Conservation (phyloP, 371 early-diverging fungal species). For the Syncephalastrum contaminatum region DNA sequence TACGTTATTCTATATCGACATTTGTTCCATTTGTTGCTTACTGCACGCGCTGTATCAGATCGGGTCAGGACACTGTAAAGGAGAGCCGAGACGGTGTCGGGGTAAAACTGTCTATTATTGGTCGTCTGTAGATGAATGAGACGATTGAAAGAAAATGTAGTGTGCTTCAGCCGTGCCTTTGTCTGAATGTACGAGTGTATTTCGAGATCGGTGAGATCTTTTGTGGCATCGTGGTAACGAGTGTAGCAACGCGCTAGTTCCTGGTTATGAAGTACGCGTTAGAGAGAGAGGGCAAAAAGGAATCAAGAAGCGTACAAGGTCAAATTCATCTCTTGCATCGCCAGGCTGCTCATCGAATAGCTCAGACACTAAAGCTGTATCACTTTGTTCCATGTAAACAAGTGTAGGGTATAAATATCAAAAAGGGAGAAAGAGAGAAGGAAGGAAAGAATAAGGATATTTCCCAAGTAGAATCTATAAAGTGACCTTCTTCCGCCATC, state of each 20-base stretch:
- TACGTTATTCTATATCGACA: background rate
- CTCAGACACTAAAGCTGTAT: slow-evolving; percentile 11
- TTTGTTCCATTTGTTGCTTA: slow-evolving; percentile 20
- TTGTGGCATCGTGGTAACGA: slow-evolving; percentile 35
- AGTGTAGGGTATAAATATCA: no score
- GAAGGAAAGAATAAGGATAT: no score
- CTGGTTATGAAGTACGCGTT: slow-evolving; percentile 21
- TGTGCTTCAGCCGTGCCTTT: slow-evolving; percentile 24
- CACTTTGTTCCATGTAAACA: no score
- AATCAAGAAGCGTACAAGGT: slow-evolving; percentile 21
- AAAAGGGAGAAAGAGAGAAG: no score
- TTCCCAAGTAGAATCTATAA: no score
- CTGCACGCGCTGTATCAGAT: slow-evolving; percentile 36
- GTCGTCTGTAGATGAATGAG: slow-evolving; percentile 33
- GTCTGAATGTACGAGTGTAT: slow-evolving; percentile 67
- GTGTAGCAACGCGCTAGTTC: slow-evolving; percentile 51
- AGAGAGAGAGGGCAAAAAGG: background rate
- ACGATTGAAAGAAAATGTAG: background rate
- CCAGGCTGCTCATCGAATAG: slow-evolving; percentile 30
- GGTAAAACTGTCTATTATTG: slow-evolving; percentile 56
- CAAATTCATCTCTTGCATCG: slow-evolving; percentile 38
- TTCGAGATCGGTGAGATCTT: slow-evolving; percentile 62
- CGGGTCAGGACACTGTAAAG: slow-evolving; percentile 65
- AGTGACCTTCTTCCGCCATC: no score
- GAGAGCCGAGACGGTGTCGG: slow-evolving; percentile 62